Base-by-base conservation (phyloP, 176 grass and related monocot species). In the Hsuehochloa calcarea region DNA sequence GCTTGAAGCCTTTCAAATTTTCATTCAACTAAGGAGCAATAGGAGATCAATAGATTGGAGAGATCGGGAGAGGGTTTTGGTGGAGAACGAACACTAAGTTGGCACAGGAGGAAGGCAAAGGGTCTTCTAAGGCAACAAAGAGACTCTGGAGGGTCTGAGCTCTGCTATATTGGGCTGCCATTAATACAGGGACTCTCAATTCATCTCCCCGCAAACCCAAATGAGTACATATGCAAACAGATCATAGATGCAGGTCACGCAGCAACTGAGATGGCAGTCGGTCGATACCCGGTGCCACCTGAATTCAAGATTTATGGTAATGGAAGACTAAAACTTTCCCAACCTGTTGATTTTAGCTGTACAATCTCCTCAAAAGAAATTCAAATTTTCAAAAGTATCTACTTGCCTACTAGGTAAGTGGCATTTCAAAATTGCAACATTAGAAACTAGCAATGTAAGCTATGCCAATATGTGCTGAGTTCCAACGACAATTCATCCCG, bases 1-100 rank as follows among this genome's bases (percentile, higher is more conserved):
- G 51, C 39, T 46, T 72, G 37, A 82, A 60, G 44, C 37, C 56
- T 49, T 46, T 62, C 68, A 73, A 27, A 73, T 62, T 73, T 40
- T 82, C 52, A 43, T 40, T 82, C 52, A 43, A 16, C 61, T 37
- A 80, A 70, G 39, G 25, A 72, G 25, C 17, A 82, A 45, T 60
- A 46, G n/a, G 23, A 61, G 25, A 60, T 41, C 8, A 73, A 73
- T 7, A 73, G 6, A 51, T 8, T 65, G 29, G 70, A 52, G 14
- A 74, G 17, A 2, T 12, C 2, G 37, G 2, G 17, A 17, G 49
- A 17, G 2, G 1, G 49, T 51, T 74, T 23, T 62, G 52, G 34
- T 73, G 40, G 40, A 19, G 5, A 68, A 35, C 35, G 8, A 35
- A 22, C 10, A 62, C 19, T n/a, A 61, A 60, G 26, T 73, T 47